Evolutionary conservation across 1,284 basidiomycete species (phyloP).

Genomic region (Nidula niveotomentosa): DNA sequence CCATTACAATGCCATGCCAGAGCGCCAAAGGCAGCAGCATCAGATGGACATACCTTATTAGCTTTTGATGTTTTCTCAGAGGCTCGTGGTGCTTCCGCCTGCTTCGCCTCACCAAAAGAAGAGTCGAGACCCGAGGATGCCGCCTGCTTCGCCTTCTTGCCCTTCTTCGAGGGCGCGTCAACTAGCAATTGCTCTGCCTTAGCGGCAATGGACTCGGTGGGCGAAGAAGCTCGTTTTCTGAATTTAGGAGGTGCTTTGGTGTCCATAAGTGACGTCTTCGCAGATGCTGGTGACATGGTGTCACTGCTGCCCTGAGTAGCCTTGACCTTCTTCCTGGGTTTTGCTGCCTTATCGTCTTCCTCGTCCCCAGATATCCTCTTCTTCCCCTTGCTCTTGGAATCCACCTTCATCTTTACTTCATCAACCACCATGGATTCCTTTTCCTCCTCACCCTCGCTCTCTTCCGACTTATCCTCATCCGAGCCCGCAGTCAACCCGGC

Average conservation of each 20-base stretch:
- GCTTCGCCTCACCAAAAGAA: neutral
- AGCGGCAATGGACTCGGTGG: neutral
- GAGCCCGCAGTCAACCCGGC: conserved; percentile 41
- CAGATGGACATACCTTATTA: neutral
- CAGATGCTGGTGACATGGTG: conserved; percentile 6
- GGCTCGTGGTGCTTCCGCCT: neutral
- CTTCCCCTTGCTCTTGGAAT: conserved; percentile 31
- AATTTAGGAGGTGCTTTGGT: conserved; percentile 1
- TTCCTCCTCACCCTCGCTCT: conserved; percentile 18
- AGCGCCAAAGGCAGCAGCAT: neutral
- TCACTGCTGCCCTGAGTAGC: conserved; percentile 12
- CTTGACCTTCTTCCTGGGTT: conserved; percentile 39
- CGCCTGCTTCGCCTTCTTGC: conserved; percentile 1
- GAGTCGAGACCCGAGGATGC: conserved; percentile 1
- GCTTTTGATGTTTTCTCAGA: neutral
- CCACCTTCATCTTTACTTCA: conserved; percentile 11
- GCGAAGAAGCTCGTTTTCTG: neutral
- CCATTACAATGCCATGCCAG: too few relatives aligned
- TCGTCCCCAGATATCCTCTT: conserved; percentile 35
- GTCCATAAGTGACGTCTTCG: conserved; percentile 8
- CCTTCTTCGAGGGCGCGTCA: conserved; percentile 12
- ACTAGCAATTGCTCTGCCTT: neutral
- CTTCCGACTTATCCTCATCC: conserved; percentile 24
- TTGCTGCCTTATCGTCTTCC: conserved; percentile 28
- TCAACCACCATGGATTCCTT: conserved; percentile 17